Evolutionary conservation across 2,329 filamentous ascomycete species (phyloP), one percentile per base, ranked within the genome.

Genomic region (Fusarium mangiferae): DNA sequence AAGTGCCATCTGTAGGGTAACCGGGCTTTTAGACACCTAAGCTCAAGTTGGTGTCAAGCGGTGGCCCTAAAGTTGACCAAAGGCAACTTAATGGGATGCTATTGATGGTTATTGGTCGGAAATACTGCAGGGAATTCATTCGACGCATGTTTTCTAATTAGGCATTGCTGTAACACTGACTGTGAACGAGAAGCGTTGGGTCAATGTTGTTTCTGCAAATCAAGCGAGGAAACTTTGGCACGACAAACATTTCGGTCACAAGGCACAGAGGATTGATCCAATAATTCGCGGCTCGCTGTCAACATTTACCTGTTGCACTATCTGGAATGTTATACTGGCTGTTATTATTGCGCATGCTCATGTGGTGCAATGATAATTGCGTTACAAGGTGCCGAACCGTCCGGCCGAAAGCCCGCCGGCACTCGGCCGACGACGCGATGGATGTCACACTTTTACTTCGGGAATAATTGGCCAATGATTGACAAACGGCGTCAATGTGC

Each of bases 261-360:
- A 17, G 35, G 5, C 13, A 13, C 11, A 33, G 33, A 13, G 13
- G 12, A 28, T 4, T 1, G 7, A 7, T 10, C 20, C 7, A 5
- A n/a, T 0, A 22, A 3, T 6, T 20, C 5, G 17, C 24, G 7
- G 5, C 13, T 38, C 18, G 0, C 3, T n/a, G 10, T 18, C 4
- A n/a, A 5, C 2, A n/a, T n/a, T n/a, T 6, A 7, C 10, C 18
- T 8, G 1, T 5, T 26, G 3, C 6, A 2, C 15, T 8, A 22
- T 12, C 17, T 18, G 0, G 15, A 51, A 24, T 2, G 20, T 9
- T 13, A 18, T 51, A 24, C 24, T n/a, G 14, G 24, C 15, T 41
- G 7, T 28, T 28, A 14, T 8, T 41, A 9, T n/a, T 28, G 7
- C 24, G 35, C 14, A 18, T 28, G 10, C 24, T 41, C 24, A n/a